Base-by-base conservation (phyloP, 2,329 filamentous ascomycete species). In the Aureobasidium sp. region DNA sequence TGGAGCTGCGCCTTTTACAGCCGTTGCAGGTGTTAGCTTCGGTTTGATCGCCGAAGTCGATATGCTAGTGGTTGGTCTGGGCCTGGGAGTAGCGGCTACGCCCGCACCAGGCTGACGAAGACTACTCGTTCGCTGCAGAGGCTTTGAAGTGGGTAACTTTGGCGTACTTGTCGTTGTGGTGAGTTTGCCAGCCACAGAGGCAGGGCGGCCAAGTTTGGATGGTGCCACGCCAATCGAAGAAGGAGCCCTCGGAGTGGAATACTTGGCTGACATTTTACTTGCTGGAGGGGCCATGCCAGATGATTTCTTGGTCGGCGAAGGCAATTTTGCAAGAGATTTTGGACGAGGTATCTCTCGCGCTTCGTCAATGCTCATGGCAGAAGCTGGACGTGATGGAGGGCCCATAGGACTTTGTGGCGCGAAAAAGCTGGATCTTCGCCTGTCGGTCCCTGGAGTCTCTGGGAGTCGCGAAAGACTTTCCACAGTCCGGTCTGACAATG, bases 401-500 rank as follows among this genome's bases (percentile, higher is more conserved):
- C 80, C 79, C 75, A 83, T 82, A 7, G 82, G 78, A 63, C 82
- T 82, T n/a, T 86, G 80, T 1, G 79, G 75, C 53, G 85, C 86
- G 70, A 89, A 94, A 72, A 96, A 91, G 61, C 84, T 85, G 0
- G 90, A 90, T 9, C 82, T 78, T 60, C 86, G 84, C 63, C 84
- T 84, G 58, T 81, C 84, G 49, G 88, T 74, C 0, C 84, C 84
- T 5, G 92, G 91, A 0, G 91, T 94, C 0, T 89, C 85, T 0
- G 91, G 89, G 34, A 96, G 78, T 51, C 86, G 84, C 3, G 91
- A 83, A 6, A 97, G 77, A 0, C 90, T 96, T 72, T 96, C 90
- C 45, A 96, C 87, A 0, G 92, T 95, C 63, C 93, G 82, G 68
- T 97, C 92, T 0, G 88, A 86, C 4, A 97, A 79, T 0, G 90